Base-by-base conservation (phyloP, 2,329 filamentous ascomycete species). In the Ophiocordyceps polyrhachis-furcata region DNA sequence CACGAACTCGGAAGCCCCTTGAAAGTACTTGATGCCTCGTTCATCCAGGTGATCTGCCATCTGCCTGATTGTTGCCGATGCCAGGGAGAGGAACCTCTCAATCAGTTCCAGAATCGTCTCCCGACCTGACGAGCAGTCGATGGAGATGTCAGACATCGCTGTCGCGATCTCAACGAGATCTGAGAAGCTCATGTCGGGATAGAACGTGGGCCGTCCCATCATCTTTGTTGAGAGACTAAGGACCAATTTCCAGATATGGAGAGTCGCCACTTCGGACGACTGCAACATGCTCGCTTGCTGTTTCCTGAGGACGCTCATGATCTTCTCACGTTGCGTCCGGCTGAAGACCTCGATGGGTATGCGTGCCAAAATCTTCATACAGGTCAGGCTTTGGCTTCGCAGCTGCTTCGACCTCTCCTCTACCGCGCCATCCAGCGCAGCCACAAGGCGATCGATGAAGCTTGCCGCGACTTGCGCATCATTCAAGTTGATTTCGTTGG, bases 191-290 rank as follows among this genome's bases (percentile, higher is more conserved):
- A 73, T 65, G 0, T 55, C 59, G 49, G 69, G 58, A 49, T 74
- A 70, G 46, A 71, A 71, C 0, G 69, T 72, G 0, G 71, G 63
- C n/a, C 63, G 62, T 5, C 57, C 54, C 64, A 73, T 71, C 21
- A 74, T 55, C 51, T 70, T 74, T 3, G 63, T 55, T 49, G 67
- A 63, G 42, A 76, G 51, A 19, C 64, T 61, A 7, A 75, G 55
- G 5, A 69, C 51, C 11, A 59, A 47, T 43, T 58, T 62, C 58
- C 62, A 65, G 11, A 54, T 50, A 11, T 57, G 50, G 2, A 57
- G 31, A 4, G 56, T 48, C 3, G 58, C 43, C 20, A 52, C 49
- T 25, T 54, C 55, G 2, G 52, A 53, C 5, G 52, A 45, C 37
- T 58, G 55, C 7, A 47, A 28, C 51, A 52, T 53, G 43, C 47